Evolutionary conservation across 208 protist genomes (phyloP).

Genomic region (Porcisia hertigi): DNA sequence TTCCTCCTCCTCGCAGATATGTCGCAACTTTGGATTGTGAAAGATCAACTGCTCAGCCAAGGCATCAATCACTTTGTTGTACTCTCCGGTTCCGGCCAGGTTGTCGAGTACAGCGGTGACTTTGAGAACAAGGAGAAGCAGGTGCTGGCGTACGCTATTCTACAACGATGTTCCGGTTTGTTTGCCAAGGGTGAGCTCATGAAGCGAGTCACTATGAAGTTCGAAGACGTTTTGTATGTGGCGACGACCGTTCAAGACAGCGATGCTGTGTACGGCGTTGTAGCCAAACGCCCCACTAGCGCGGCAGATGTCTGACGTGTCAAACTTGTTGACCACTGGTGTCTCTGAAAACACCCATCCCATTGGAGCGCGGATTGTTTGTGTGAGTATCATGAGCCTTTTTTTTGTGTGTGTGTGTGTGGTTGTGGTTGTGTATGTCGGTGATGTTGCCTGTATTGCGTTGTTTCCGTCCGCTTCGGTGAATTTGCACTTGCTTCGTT

Average conservation of each 20-base stretch:
- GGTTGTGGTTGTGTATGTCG: neutral
- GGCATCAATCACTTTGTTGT: slow-evolving; percentile 87
- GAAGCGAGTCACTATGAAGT: slow-evolving; percentile 75
- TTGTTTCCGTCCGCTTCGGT: neutral
- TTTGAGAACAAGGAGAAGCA: slow-evolving; percentile 73
- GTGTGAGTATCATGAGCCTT: neutral
- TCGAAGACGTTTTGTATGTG: slow-evolving; percentile 80
- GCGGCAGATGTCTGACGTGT: slow-evolving; percentile 23
- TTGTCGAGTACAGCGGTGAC: slow-evolving; percentile 79
- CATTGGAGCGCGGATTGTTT: neutral
- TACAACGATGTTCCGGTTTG: slow-evolving; percentile 68
- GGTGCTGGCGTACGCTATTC: slow-evolving; percentile 66
- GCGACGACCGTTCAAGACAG: slow-evolving; percentile 56
- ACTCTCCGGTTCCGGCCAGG: slow-evolving; percentile 58
- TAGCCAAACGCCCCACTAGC: slow-evolving; percentile 53
- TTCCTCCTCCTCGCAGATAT: slow-evolving; percentile 17
- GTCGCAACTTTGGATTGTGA: slow-evolving; percentile 69
- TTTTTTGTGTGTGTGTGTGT: no score
- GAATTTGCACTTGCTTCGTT: neutral
- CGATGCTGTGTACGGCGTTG: slow-evolving; percentile 54
- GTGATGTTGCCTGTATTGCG: no score
- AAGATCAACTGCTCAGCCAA: slow-evolving; percentile 84
- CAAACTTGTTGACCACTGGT: neutral
- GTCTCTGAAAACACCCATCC: neutral
- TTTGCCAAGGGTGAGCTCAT: slow-evolving; percentile 56